A percentile compares a stretch with the other conserved stretches of the same genome.
These are phyloP conservation scores for Leccinellum luteum DNA, from an alignment of 768 basidiomycete species.

Conservation along the genomic window DNA sequence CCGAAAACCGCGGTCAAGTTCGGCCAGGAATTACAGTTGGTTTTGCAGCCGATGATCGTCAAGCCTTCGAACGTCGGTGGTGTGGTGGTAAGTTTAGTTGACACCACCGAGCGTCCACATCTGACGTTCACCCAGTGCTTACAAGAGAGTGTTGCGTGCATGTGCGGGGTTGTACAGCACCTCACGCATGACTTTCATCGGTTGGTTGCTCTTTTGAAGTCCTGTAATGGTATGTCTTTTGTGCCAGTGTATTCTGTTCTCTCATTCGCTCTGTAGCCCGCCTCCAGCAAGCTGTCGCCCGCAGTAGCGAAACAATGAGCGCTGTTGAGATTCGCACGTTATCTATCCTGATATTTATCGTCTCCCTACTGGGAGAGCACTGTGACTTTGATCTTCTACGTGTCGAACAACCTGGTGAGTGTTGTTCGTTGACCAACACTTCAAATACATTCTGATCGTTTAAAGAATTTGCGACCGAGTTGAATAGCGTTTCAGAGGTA, in stretches of 20 bases:
- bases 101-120: neutral
- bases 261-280: conserved; percentile 45
- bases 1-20: conserved; percentile 89
- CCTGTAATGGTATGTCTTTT: conserved; percentile 64
- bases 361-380: conserved; percentile 82
- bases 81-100: conserved; percentile 49
- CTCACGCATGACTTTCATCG: conserved; percentile 84
- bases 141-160: conserved; percentile 90
- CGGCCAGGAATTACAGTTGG: conserved; percentile 76
- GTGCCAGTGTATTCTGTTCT: neutral
- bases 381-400: conserved; percentile 84
- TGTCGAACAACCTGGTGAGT: conserved; percentile 56
- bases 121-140: conserved; percentile 52
- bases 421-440: neutral
- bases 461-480: conserved; percentile 53
- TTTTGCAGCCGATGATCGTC: conserved; percentile 88
- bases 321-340: conserved; percentile 53
- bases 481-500: conserved; percentile 60
- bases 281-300: conserved; percentile 54
- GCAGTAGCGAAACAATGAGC: conserved; percentile 39
- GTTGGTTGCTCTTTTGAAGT: conserved; percentile 77
- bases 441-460: neutral
- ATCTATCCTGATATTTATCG: conserved; percentile 77
- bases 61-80: conserved; percentile 73
- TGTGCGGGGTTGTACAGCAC: conserved; percentile 80